Conservation (phyloP, 495 filamentous ascomycete genomes). For the Letharia columbiana region DNA sequence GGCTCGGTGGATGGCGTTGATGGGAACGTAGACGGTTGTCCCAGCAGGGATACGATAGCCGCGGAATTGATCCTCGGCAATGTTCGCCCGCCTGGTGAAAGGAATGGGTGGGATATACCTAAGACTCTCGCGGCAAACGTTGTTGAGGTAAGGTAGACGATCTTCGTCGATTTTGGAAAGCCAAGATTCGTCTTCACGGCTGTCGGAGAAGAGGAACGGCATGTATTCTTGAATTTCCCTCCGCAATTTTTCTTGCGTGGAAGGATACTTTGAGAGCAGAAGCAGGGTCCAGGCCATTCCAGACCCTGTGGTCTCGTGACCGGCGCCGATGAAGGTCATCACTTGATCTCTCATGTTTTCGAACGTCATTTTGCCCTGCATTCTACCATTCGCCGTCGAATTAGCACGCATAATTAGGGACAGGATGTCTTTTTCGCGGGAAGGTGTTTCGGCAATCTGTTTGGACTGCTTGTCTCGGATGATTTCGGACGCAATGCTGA, state of each 20-base stretch:
- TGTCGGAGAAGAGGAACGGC: conserved; percentile 22
- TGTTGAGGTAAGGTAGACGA: conserved; percentile 39
- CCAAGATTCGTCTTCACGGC: conserved; percentile 11
- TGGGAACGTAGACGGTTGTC: conserved; percentile 18
- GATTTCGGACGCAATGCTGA: conserved; percentile 30
- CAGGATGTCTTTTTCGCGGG: conserved; percentile 38
- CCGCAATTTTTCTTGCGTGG: conserved; percentile 25
- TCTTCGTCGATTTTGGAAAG: conserved; percentile 21
- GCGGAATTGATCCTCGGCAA: conserved; percentile 20
- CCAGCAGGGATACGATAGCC: conserved; percentile 23
- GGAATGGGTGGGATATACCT: conserved; percentile 40
- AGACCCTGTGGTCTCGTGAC: conserved; percentile 26
- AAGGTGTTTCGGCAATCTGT: conserved; percentile 20
- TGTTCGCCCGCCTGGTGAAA: conserved; percentile 26
- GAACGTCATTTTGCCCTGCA: conserved; percentile 30
- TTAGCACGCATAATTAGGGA: conserved; percentile 39
- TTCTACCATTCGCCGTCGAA: conserved; percentile 29
- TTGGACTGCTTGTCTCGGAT: conserved; percentile 30
- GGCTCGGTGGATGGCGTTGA: conserved; percentile 27
- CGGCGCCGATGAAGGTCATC: conserved; percentile 32
- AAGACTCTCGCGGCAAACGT: conserved; percentile 42
- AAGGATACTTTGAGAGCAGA: conserved; percentile 24
- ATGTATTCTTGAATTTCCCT: conserved; percentile 25
- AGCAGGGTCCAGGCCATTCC: conserved; percentile 25
- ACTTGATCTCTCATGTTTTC: conserved; percentile 43